These are phyloP conservation scores for Juglanconis oblonga DNA, from an alignment of 2,329 filamentous ascomycete species.

Conservation along the genomic window DNA sequence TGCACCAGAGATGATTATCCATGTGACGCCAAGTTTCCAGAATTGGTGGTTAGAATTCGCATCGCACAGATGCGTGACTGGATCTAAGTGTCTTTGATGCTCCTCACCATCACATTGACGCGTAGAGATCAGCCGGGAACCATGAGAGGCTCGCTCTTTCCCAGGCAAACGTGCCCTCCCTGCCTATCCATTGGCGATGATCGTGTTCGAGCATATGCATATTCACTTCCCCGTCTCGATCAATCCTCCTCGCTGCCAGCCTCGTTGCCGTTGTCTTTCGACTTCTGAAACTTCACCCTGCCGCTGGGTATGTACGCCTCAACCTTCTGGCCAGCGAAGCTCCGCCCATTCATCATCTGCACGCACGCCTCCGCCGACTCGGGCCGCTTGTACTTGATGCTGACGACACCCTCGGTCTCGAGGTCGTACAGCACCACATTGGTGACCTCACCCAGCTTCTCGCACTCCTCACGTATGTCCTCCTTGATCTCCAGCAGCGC, in stretches of 20 bases:
- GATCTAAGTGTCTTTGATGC: background rate
- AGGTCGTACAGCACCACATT: constrained; percentile 89
- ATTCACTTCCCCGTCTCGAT: constrained; percentile 5
- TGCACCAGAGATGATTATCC: background rate
- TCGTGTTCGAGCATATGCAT: background rate
- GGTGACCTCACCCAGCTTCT: constrained; percentile 81
- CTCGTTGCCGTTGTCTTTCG: constrained; percentile 51
- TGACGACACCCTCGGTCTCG: constrained; percentile 80
- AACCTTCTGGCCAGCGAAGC: constrained; percentile 70
- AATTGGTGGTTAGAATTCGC: too few species aligned
- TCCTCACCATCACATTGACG: background rate
- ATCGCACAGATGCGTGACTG: background rate
- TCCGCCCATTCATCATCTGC: constrained; percentile 73
- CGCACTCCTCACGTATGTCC: constrained; percentile 87
- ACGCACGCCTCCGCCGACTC: constrained; percentile 73
- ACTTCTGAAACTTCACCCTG: constrained; percentile 70
- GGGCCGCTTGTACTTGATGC: constrained; percentile 73
- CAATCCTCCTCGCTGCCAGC: constrained; percentile 40
- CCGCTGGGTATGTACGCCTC: constrained; percentile 70
- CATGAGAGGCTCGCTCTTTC: too few species aligned
- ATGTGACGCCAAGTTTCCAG: background rate
- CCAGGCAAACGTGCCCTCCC: too few species aligned
- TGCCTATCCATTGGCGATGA: too few species aligned
- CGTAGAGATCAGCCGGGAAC: too few species aligned
- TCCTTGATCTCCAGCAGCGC: constrained; percentile 89